A percentile compares a stretch with the other conserved stretches of the same genome.
phyloP scores from a whole-genome alignment of 2,329 filamentous ascomycete species.

The Colletotrichum gigasporum region DNA sequence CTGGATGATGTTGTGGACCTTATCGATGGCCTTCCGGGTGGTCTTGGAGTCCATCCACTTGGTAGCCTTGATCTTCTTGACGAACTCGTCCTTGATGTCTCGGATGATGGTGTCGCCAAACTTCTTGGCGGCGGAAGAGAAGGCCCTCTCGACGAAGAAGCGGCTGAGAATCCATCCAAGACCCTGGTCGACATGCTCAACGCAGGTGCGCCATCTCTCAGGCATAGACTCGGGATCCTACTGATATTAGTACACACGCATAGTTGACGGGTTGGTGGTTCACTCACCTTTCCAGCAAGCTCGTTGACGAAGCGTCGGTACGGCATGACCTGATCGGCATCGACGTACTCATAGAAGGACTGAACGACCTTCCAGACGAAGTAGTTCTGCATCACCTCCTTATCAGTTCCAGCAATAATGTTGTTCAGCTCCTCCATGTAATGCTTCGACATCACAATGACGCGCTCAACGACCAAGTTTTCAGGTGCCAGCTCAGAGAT shows the following conservation, averaged over 20 bases:
- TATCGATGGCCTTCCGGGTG: conserved; percentile 67
- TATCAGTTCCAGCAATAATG: conserved; percentile 62
- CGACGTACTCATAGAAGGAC: conserved; percentile 60
- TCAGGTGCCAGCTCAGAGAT: conserved; percentile 62
- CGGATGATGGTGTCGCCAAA: conserved; percentile 76
- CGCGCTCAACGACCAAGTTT: conserved; percentile 57
- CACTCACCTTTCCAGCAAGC: conserved; percentile 62
- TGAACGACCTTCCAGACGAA: conserved; percentile 72
- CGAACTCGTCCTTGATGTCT: conserved; percentile 75
- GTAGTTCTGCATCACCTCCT: conserved; percentile 68
- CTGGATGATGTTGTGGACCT: conserved; percentile 73
- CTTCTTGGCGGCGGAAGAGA: conserved; percentile 71
- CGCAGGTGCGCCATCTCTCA: conserved; percentile 74
- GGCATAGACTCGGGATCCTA: conserved; percentile 67
- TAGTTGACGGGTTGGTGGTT: neutral
- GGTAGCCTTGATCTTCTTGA: conserved; percentile 64
- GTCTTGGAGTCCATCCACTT: conserved; percentile 73
- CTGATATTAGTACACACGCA: neutral
- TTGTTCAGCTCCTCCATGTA: conserved; percentile 68
- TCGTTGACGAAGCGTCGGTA: conserved; percentile 68
- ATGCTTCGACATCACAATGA: conserved; percentile 68
- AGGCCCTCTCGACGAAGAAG: conserved; percentile 76
- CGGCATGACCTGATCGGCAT: conserved; percentile 68
- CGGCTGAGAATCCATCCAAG: conserved; percentile 75
- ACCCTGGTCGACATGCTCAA: conserved; percentile 64